Evolutionary conservation across 345 rosid genomes (phyloP), one percentile per base, ranked within the genome.

Genomic region (Populus deltoides): DNA sequence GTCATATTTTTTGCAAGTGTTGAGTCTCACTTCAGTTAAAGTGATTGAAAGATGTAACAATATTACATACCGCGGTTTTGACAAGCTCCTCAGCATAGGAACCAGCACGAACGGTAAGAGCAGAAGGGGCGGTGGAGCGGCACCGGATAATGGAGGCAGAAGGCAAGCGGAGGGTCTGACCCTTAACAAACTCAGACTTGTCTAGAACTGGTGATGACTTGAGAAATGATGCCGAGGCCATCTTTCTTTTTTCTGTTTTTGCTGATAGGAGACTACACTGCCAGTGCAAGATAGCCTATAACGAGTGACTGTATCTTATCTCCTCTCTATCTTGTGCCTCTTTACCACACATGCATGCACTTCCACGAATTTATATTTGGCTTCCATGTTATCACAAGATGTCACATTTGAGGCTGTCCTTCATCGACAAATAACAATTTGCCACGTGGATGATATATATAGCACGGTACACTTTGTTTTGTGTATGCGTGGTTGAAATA

Each of bases 71-170:
- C 81, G 98, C 99, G 11, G 98, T 95, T 89, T 92, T 91, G 81
- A 95, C 87, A 68, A 95, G 99, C 92, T 95, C 99, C 79, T 95
- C 98, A 4, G 97, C 96, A 72, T 95, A 95, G 79, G 98, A 83
- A 63, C 89, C 85, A 22, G 98, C 96, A 22, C 91, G 94, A 83
- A 92, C 77, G 77, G 91, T 78, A 74, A 93, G 84, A 47, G 78
- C 75, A 0, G 89, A 83, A 5, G 94, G 49, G 63, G 88, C 70
- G 63, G 86, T 53, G 36, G 93, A 79, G 80, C 69, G 81, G 83
- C 88, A 87, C 72, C 89, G 78, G 66, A 89, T 79, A 8, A 79
- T 27, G 79, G 85, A 87, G 65, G 82, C 88, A 1, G 92, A 86
- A 43, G 90, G 84, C 75, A 85, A 86, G 79, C 97, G 96, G 75